Conservation (phyloP, 805 yeast genomes). For the Metschnikowia kofuensis region DNA sequence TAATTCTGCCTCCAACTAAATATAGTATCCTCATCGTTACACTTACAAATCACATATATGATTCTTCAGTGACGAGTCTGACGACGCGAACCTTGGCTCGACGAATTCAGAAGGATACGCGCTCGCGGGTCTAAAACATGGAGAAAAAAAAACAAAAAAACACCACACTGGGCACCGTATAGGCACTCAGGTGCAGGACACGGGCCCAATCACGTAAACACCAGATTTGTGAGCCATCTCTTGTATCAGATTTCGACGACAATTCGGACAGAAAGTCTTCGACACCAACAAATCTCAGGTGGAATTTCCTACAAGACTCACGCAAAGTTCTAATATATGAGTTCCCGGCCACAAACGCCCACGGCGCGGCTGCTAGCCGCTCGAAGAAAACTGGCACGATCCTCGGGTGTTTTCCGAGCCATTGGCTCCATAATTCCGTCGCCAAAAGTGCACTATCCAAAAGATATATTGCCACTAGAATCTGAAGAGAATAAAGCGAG, state of each 20-base stretch:
- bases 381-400: slow-evolving; percentile 23
- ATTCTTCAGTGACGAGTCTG: too few species aligned
- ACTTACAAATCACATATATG: too few species aligned
- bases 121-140: too few species aligned
- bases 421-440: slow-evolving; percentile 29
- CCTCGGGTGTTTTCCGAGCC: slow-evolving; percentile 21
- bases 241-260: neutral
- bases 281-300: too few species aligned
- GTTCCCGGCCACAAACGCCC: slow-evolving; percentile 14
- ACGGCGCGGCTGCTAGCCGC: slow-evolving; percentile 3
- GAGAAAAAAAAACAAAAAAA: neutral
- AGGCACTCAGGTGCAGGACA: neutral
- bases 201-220: slow-evolving; percentile 7
- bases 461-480: slow-evolving; percentile 43
- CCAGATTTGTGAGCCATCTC: slow-evolving; percentile 2
- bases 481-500: slow-evolving; percentile 36
- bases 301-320: too few species aligned
- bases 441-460: slow-evolving; percentile 45
- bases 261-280: too few species aligned
- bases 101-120: too few species aligned
- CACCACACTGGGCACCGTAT: neutral
- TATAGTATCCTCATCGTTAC: too few species aligned
- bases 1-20: too few species aligned
- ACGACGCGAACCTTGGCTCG: too few species aligned
- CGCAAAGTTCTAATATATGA: neutral